Percentiles rank a stretch among this genome's conserved stretches.
These are phyloP conservation scores for Penicillium robsamsonii DNA, from an alignment of 495 filamentous ascomycete species.

Conservation along the genomic window DNA sequence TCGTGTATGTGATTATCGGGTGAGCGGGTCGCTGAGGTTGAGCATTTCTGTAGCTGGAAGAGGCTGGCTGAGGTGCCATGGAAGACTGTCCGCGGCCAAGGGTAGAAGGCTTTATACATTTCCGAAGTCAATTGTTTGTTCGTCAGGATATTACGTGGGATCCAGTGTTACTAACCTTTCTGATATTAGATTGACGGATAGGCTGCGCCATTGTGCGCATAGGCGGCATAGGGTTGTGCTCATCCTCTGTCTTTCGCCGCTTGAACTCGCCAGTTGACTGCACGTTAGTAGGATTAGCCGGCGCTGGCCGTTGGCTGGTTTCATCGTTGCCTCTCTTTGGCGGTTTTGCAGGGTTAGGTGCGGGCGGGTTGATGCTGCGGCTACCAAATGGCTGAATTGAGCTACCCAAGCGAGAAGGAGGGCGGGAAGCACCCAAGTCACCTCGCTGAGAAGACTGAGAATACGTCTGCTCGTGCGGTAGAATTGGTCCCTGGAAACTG, in stretches of 20 bases:
- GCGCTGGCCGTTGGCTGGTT: conserved; percentile 43
- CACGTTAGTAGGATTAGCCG: conserved; percentile 41
- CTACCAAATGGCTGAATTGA: conserved; percentile 46
- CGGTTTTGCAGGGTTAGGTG: conserved; percentile 63
- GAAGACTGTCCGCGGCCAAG: conserved; percentile 56
- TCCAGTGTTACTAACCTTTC: conserved; percentile 57
- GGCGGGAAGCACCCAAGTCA: conserved; percentile 51
- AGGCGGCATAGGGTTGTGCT: conserved; percentile 43
- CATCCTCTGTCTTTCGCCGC: conserved; percentile 58
- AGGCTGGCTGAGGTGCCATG: conserved; percentile 41
- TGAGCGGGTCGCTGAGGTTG: conserved; percentile 59
- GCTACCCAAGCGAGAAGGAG: conserved; percentile 51
- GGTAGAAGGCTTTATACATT: conserved; percentile 58
- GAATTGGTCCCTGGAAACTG: conserved; percentile 23
- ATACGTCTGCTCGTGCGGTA: conserved; percentile 44
- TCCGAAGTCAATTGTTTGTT: conserved; percentile 41
- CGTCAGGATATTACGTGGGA: conserved; percentile 6
- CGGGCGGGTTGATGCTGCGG: conserved; percentile 49
- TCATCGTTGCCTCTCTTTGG: conserved; percentile 59
- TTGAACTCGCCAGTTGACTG: conserved; percentile 53
- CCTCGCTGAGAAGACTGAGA: conserved; percentile 35
- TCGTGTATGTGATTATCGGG: conserved; percentile 77
- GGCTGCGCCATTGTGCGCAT: conserved; percentile 72
- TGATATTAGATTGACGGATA: conserved; percentile 75
- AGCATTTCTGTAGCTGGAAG: conserved; percentile 39